These are phyloP conservation scores for Bipolaris oryzae DNA, from an alignment of 2,329 filamentous ascomycete genomes.

Conservation along the genomic window DNA sequence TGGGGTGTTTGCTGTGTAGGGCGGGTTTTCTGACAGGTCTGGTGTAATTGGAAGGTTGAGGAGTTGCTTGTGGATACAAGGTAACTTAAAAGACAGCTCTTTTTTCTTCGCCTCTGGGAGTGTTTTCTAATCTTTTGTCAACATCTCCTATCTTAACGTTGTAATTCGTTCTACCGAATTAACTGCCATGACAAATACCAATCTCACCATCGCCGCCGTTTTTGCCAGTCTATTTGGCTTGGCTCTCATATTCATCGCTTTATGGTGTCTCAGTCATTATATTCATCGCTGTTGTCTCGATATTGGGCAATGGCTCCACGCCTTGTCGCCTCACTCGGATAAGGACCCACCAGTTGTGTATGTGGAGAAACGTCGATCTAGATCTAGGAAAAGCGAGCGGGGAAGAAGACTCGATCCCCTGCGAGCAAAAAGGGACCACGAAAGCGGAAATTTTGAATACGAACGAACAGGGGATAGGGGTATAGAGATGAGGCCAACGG, in stretches of 20 bases:
- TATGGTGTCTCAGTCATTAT: slow-evolving; percentile 27
- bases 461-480: not conserved
- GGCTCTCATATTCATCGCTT: slow-evolving; percentile 21
- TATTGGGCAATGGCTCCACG: slow-evolving; percentile 26
- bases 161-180: not conserved
- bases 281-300: slow-evolving; percentile 24
- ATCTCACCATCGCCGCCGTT: slow-evolving; percentile 25
- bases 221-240: slow-evolving; percentile 31
- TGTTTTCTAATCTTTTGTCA: not conserved
- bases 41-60: not conserved
- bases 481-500: not conserved
- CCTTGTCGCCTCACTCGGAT: not conserved
- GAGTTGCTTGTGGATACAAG: not conserved
- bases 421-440: slow-evolving; percentile 4
- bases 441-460: not conserved
- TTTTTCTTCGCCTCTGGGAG: too few species aligned
- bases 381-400: slow-evolving; percentile 9
- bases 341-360: slow-evolving; percentile 1
- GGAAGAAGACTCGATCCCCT: not conserved
- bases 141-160: not conserved
- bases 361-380: slow-evolving; percentile 6
- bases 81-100: not conserved
- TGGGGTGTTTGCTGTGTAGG: not conserved
- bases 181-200: slow-evolving; percentile 18
- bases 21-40: not conserved